Evolutionary conservation across 2,329 filamentous ascomycete genomes (phyloP), one percentile per base, ranked within the genome.

Genomic region (Hortaea sp.): DNA sequence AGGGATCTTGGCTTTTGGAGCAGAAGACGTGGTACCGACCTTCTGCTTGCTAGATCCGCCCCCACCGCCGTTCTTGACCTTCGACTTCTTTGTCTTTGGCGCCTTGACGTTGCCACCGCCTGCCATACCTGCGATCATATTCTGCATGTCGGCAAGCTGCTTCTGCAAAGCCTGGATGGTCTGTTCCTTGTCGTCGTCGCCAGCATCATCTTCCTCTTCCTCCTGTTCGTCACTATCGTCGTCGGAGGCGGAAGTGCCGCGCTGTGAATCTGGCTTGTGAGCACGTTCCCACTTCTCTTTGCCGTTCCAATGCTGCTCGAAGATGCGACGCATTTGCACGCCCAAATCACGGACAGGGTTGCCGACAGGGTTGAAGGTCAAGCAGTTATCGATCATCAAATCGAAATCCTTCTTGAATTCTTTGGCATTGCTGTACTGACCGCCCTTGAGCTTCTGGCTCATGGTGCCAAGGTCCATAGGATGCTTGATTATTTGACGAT

Each of bases 401-500:
- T 81, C 77, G 45, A 95, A 78, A 59, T 94, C 89, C 48, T 77
- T 77, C 60, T 94, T 85, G 57, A 97, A 88, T 40, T 95, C 89
- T 64, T 88, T 88, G 1, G 86, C 76, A 47, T 76, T 87, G 54
- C 80, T 77, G 60, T 97, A 97, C 46, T 88, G 79, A 28, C 88
- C 88, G 9, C 74, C 73, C 55, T 83, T 79, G 37, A 95, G 74
- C 66, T 94, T 94, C 38, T 75, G 74, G 32, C 78, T 74, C 60
- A 95, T 84, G n/a, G 87, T 95, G 11, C 77, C 74, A 42, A 95
- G 73, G 64, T 98, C 90, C 90, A 97, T 98, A 0, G 92, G 92
- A 63, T 89, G 88, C 73, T 95, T 97, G 69, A 98, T 88, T 51
- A 97, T 74, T 59, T 84, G 88, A 64, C 92, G 87, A 63, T 98